Conservation (phyloP, 352 stramenopile species). For the Phytophthora megakarya region DNA sequence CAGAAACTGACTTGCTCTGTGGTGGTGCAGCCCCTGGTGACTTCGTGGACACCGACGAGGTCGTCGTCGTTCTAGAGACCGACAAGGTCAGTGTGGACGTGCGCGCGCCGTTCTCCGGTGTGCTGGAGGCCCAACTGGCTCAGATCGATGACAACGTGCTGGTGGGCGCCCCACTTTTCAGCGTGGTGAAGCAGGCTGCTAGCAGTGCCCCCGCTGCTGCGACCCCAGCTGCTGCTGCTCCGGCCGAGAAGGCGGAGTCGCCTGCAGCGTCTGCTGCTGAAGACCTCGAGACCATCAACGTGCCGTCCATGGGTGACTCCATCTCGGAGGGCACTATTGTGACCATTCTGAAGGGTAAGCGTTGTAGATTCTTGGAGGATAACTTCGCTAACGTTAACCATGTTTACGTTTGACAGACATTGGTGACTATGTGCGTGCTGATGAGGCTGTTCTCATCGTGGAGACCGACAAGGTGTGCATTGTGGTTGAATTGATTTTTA, state of each 20-base stretch:
- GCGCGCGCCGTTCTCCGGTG: conserved; percentile 89
- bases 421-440: conserved; percentile 94
- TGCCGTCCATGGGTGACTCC: conserved; percentile 93
- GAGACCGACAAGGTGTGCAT: conserved; percentile 98
- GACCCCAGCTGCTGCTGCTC: conserved; percentile 15
- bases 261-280: conserved; percentile 26
- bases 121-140: conserved; percentile 92
- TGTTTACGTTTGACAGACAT: conserved; percentile 53
- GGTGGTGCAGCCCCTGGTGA: conserved; percentile 81
- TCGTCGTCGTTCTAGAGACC: conserved; percentile 98
- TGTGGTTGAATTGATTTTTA: neutral
- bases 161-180: conserved; percentile 94
- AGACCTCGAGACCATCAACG: conserved; percentile 79
- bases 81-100: conserved; percentile 98
- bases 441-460: conserved; percentile 97
- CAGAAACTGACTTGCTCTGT: neutral
- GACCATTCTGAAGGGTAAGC: conserved; percentile 81
- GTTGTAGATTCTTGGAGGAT: no score
- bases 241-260: conserved; percentile 28
- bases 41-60: conserved; percentile 94
- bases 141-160: conserved; percentile 96
- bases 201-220: conserved; percentile 28
- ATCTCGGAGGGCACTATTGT: conserved; percentile 99
- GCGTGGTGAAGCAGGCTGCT: conserved; percentile 49
- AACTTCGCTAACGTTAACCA: no score